Evolutionary conservation across 805 yeast species (phyloP).

Genomic region (Candida corydali): DNA sequence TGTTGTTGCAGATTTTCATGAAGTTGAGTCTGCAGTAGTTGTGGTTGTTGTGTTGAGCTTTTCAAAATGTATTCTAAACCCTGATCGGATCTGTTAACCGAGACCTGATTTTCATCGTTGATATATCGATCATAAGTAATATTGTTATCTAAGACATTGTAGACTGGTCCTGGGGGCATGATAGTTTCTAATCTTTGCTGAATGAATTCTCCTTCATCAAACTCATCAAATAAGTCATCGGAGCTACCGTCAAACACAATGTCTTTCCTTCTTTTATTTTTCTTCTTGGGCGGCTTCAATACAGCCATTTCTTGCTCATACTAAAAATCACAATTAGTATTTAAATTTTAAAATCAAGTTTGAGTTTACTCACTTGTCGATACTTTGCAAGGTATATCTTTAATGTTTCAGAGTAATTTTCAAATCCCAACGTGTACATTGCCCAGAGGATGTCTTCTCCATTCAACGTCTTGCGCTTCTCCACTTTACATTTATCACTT

Average conservation of each 20-base stretch:
- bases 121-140: constrained; percentile 5
- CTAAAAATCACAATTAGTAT: constrained; percentile 10
- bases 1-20: too few species aligned
- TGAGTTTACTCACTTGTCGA: constrained; percentile 12
- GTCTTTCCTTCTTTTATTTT: constrained; percentile 4
- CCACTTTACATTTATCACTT: constrained; percentile 66
- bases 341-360: not conserved
- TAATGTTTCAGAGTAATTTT: constrained; percentile 72
- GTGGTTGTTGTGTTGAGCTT: not conserved
- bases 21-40: too few species aligned
- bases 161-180: too few species aligned
- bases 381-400: constrained; percentile 53
- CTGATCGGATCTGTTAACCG: constrained; percentile 1
- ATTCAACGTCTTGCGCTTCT: constrained; percentile 70
- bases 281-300: constrained; percentile 12
- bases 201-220: not conserved
- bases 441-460: constrained; percentile 76
- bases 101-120: constrained; percentile 1
- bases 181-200: too few species aligned
- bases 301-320: constrained; percentile 15
- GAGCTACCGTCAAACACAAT: constrained; percentile 1
- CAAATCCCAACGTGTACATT: constrained; percentile 68
- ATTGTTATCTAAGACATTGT: too few species aligned
- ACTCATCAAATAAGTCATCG: constrained; percentile 8
- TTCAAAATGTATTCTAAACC: constrained; percentile 3